A percentile compares a stretch with the other conserved stretches of the same genome.
Evolutionary conservation across 352 stramenopile genomes (phyloP).

Genomic region (Globisporangium paddicum): DNA sequence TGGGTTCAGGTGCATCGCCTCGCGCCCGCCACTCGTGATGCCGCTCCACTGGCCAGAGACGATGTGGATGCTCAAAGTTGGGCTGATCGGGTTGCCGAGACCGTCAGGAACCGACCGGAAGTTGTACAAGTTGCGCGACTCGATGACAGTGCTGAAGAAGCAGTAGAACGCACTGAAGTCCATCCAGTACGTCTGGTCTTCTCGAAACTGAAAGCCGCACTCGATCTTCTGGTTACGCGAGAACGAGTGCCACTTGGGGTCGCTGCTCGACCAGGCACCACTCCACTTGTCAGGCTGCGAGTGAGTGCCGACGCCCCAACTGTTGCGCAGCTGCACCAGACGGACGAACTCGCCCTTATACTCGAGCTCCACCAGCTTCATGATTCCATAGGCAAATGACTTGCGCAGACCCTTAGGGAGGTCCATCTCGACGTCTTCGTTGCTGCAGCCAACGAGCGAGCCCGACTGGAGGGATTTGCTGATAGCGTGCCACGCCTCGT

Average conservation of each 20-base stretch:
- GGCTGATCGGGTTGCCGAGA: slow-evolving; percentile 45
- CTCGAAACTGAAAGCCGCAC: slow-evolving; percentile 72
- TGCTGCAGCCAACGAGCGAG: slow-evolving; percentile 68
- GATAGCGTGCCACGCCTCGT: slow-evolving; percentile 50
- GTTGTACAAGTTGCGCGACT: slow-evolving; percentile 84
- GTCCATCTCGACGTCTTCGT: slow-evolving; percentile 59
- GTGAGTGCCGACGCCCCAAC: slow-evolving; percentile 62
- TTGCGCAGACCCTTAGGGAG: slow-evolving; percentile 61
- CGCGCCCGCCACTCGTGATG: slow-evolving; percentile 67
- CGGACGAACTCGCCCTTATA: slow-evolving; percentile 48
- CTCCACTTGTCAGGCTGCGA: slow-evolving; percentile 64
- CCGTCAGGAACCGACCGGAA: slow-evolving; percentile 62
- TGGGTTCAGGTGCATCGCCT: slow-evolving; percentile 84
- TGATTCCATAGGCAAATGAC: slow-evolving; percentile 67
- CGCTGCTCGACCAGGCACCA: slow-evolving; percentile 63
- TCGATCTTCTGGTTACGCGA: slow-evolving; percentile 73
- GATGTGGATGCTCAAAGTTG: slow-evolving; percentile 70
- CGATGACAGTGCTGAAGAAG: slow-evolving; percentile 74
- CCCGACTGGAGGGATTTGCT: slow-evolving; percentile 40
- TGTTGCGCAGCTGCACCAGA: slow-evolving; percentile 78
- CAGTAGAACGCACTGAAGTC: slow-evolving; percentile 72
- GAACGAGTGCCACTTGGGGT: slow-evolving; percentile 67
- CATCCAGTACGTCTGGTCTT: slow-evolving; percentile 82
- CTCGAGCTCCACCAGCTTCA: slow-evolving; percentile 71
- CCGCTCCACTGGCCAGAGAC: slow-evolving; percentile 77